phyloP scores from a whole-genome alignment of 1,284 basidiomycete species.

The Puccinia horiana region DNA sequence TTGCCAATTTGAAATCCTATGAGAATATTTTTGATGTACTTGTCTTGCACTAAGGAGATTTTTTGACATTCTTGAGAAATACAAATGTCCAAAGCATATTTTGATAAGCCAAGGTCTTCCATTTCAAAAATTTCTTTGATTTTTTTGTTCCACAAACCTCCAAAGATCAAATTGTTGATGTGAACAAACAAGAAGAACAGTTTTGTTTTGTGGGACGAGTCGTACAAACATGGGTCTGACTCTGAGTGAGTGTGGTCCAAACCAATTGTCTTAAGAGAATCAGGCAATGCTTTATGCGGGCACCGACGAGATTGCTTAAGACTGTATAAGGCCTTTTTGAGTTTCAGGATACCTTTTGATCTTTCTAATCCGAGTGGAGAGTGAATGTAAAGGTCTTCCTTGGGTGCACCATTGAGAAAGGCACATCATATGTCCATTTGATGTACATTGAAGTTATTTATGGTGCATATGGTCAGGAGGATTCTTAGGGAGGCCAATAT shows the following conservation, averaged over 20 bases:
- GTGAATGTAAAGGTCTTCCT: conserved; percentile 13
- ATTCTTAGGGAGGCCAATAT: background rate
- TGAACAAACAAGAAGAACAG: conserved; percentile 8
- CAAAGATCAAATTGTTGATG: background rate
- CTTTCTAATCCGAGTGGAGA: background rate
- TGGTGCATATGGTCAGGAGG: background rate
- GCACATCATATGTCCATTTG: conserved; percentile 20
- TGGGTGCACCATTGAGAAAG: too few species aligned
- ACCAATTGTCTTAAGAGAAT: background rate
- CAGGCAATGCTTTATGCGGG: background rate
- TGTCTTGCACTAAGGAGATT: too few species aligned
- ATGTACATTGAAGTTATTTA: conserved; percentile 1
- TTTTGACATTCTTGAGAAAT: background rate
- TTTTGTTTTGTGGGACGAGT: background rate
- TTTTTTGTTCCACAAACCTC: background rate
- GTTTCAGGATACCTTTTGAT: background rate
- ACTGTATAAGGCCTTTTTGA: background rate
- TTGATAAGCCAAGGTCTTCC: background rate
- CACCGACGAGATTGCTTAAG: background rate
- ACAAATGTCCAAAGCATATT: background rate
- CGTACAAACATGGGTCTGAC: background rate
- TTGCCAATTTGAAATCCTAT: too few species aligned
- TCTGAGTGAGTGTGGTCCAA: background rate
- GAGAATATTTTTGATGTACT: too few species aligned
- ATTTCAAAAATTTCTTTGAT: background rate